These are phyloP conservation scores for Psilocybe mexicana DNA, from an alignment of 1,284 basidiomycete genomes.

Conservation along the genomic window DNA sequence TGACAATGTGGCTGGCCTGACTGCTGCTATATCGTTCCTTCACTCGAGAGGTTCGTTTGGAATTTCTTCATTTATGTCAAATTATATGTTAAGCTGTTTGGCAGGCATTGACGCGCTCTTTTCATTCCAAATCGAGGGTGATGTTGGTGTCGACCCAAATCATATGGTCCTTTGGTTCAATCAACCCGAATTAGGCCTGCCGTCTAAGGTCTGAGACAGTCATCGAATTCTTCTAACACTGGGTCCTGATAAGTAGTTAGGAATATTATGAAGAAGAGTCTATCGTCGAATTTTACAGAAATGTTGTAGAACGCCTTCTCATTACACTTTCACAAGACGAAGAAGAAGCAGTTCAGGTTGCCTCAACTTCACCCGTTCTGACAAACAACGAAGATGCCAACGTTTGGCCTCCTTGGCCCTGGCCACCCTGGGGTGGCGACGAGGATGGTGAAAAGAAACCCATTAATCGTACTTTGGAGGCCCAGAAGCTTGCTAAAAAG, in stretches of 20 bases:
- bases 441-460: constrained; percentile 50
- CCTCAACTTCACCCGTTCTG: constrained; percentile 17
- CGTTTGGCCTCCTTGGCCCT: constrained; percentile 83
- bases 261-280: constrained; percentile 89
- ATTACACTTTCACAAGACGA: constrained; percentile 48
- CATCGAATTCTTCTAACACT: neutral
- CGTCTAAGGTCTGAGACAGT: constrained; percentile 66
- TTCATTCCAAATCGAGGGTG: constrained; percentile 81
- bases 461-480: constrained; percentile 46
- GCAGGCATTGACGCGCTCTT: constrained; percentile 81
- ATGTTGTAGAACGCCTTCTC: constrained; percentile 71
- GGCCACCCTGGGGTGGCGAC: constrained; percentile 80
- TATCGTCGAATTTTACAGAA: constrained; percentile 71
- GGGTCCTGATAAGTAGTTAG: constrained; percentile 35
- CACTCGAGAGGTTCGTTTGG: constrained; percentile 71
- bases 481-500: constrained; percentile 66
- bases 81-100: constrained; percentile 1
- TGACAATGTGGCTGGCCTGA: constrained; percentile 47
- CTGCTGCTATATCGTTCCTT: constrained; percentile 82
- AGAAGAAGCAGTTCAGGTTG: constrained; percentile 24
- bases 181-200: constrained; percentile 84
- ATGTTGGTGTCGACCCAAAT: constrained; percentile 88
- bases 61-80: neutral
- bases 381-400: constrained; percentile 49
- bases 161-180: constrained; percentile 85